Evolutionary conservation across 2,329 filamentous ascomycete genomes (phyloP), one percentile per base, ranked within the genome.

Genomic region (Diaporthe sp.): DNA sequence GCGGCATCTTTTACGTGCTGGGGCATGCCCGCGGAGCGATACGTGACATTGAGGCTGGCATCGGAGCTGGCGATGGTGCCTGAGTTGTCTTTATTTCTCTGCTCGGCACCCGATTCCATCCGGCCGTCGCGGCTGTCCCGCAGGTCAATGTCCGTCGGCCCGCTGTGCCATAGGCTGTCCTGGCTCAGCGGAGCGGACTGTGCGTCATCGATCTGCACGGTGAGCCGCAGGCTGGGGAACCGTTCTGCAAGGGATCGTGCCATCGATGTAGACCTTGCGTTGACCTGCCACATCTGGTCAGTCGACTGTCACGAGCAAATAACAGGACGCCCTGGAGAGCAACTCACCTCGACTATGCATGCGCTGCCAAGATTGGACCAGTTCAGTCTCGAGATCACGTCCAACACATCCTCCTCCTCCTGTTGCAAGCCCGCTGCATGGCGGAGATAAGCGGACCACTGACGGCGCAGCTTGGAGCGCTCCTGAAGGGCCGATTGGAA

Each of bases 401-500:
- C 80, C 12, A 77, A 62, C 10, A 31, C 31, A 4, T 81, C 73
- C 19, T 78, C 78, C 15, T 79, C 78, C 6, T 70, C 59, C 42
- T 80, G 79, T 7, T 46, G 42, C 73, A 58, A 17, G 37, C 61
- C 59, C 4, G 39, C 59, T 44, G 59, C 59, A 31, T 44, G 78
- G 5, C 76, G 78, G 37, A 80, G 79, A 77, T 82, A 84, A 22
- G 82, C 81, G 25, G 76, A 59, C 80, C 80, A 83, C 74, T 84
- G 83, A 3, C 82, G 82, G 42, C 79, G 76, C 8, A 83, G 77
- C 59, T 76, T 80, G 31, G 81, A 53, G n/a, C 77, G 78, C 55
- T 82, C 76, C 67, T 78, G 72, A 57, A 74, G 77, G 2, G 55
- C 74, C 6, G 67, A 28, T 13, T 53, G 17, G 39, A 80, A 79